A percentile compares a stretch with the other conserved stretches of the same genome.
Conservation (phyloP, 176 grass and related monocot genomes). For the Bothriochloa decipiens region DNA sequence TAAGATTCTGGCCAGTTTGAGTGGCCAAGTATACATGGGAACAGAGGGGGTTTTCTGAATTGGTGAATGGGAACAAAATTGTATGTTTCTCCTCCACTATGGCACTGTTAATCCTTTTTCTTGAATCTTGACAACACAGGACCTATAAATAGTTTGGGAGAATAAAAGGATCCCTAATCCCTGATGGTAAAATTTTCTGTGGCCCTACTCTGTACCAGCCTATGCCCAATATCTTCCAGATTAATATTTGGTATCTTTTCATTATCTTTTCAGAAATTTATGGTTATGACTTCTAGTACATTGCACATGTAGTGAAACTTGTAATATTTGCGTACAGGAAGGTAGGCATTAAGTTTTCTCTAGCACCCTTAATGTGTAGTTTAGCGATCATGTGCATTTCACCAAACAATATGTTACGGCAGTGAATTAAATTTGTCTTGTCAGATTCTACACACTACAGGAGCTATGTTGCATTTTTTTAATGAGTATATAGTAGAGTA, state of each 20-base stretch:
- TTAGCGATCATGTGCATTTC: not conserved
- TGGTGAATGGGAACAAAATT: too few relatives aligned
- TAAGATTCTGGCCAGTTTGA: constrained; percentile 40
- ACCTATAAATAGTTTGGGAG: constrained; percentile 22
- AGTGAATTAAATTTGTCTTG: not conserved
- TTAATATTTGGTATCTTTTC: not conserved
- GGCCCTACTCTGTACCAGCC: not conserved
- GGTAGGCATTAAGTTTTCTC: not conserved
- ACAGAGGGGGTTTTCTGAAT: too few relatives aligned
- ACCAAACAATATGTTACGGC: not conserved
- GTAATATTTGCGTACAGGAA: not conserved
- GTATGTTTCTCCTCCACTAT: not conserved
- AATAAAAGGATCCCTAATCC: not conserved
- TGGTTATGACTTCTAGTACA: not conserved
- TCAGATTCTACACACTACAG: not conserved
- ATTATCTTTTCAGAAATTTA: not conserved
- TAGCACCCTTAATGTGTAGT: not conserved
- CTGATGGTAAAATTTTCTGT: constrained; percentile 24
- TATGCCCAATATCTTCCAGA: not conserved
- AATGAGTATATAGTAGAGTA: too few relatives aligned
- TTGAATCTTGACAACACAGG: constrained; percentile 35
- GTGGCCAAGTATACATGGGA: too few relatives aligned
- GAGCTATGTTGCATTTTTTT: too few relatives aligned
- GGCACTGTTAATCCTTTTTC: constrained; percentile 56
- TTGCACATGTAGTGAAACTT: constrained; percentile 5